Percentiles rank a stretch among this genome's conserved stretches.
Evolutionary conservation across 176 grass and related monocot species (phyloP).

Genomic region (Elymus sibiricus): DNA sequence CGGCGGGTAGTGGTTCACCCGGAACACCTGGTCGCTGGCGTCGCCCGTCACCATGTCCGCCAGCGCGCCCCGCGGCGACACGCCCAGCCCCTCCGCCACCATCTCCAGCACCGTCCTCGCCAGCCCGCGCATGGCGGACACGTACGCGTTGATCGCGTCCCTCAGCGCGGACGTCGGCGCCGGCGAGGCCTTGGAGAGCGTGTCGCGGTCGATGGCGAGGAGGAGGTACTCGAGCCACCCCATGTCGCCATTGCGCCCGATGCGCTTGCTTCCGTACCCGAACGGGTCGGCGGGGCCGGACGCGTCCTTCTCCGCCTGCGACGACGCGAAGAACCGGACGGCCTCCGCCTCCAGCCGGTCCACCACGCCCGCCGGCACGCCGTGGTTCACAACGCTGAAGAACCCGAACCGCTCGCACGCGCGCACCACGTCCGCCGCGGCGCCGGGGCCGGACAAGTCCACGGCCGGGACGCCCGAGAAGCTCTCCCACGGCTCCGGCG

Average conservation of each 20-base stretch:
- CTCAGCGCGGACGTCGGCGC: conserved; percentile 27
- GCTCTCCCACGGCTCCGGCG: background rate
- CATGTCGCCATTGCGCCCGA: conserved; percentile 67
- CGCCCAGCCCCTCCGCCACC: conserved; percentile 60
- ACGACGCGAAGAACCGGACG: conserved; percentile 52
- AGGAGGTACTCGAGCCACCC: conserved; percentile 96
- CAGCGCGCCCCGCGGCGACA: conserved; percentile 42
- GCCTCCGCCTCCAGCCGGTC: conserved; percentile 47
- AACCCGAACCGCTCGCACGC: conserved; percentile 61
- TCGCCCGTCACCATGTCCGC: conserved; percentile 27
- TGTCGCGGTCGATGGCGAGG: conserved; percentile 36
- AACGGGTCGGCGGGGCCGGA: conserved; percentile 40
- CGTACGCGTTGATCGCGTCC: conserved; percentile 50
- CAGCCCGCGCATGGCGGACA: conserved; percentile 38
- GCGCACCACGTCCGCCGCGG: conserved; percentile 29
- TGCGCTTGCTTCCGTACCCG: conserved; percentile 68
- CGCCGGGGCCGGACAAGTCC: conserved; percentile 34
- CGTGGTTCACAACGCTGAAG: conserved; percentile 63
- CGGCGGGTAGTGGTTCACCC: conserved; percentile 89
- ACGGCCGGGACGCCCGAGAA: conserved; percentile 38
- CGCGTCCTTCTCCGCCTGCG: conserved; percentile 62
- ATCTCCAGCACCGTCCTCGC: conserved; percentile 46
- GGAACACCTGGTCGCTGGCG: conserved; percentile 60
- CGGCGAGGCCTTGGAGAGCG: background rate
- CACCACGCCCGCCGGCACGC: conserved; percentile 29